Evolutionary conservation across 1,284 basidiomycete species (phyloP), one percentile per base, ranked within the genome.

Genomic region (Apiotrichum mycotoxinovorans): DNA sequence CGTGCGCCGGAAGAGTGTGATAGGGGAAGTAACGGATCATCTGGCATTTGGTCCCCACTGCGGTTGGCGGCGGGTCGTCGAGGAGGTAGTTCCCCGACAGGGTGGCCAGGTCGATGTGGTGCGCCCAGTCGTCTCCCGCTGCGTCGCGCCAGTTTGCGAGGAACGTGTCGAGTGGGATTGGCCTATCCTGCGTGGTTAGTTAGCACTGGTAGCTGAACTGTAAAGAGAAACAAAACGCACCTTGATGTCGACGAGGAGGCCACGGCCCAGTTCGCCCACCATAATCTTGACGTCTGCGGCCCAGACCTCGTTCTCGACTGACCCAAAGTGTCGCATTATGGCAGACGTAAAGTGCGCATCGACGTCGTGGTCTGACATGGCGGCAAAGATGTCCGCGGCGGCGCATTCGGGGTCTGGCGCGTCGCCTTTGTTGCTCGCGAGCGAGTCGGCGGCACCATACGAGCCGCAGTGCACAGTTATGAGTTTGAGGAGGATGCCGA

Each of bases 301-400:
- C 73, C 76, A 76, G 8, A 33, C 27, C 30, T 53, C 63, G 23
- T 61, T 56, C 1, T 49, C 57, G 1, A 87, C 70, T 2, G 77
- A 73, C 3, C 91, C 91, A 65, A 92, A 95, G 84, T 91, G 91
- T 0, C 74, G 70, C 79, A 94, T 83, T 11, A 93, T 80, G 65
- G 90, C 87, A 4, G 67, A 72, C 0, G 84, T 82, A 7, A 93
- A 83, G 0, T 80, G 73, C 4, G 80, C 73, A 1, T 82, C 79
- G 22, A 92, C 76, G 20, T 91, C 89, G 66, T 91, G 85, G n/a
- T 87, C 85, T 34, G 85, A 80, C 18, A 94, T 79, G 0, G 83
- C 77, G 2, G 80, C 75, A 2, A 81, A 70, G 25, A 93, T 27
- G 20, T 22, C 25, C 3, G 15, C 33, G 1, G 51, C 50, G 2